Conservation (phyloP, 2,329 filamentous ascomycete species). For the Claviceps pazoutovae region DNA sequence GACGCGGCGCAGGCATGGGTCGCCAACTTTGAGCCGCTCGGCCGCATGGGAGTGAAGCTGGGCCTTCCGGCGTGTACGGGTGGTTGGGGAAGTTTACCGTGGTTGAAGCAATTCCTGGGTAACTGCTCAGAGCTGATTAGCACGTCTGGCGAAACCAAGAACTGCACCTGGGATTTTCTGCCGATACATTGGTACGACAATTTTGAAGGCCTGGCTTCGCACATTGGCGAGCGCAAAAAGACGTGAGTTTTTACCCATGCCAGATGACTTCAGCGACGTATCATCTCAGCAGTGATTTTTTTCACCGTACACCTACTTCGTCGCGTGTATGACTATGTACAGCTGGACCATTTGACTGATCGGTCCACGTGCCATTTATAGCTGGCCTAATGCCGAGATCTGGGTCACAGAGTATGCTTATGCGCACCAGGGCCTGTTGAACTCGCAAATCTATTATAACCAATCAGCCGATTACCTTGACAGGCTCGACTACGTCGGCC, state of each 20-base stretch:
- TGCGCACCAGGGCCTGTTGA: constrained; percentile 37
- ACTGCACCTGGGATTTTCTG: constrained; percentile 51
- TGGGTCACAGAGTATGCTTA: constrained; percentile 72
- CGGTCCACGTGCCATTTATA: constrained; percentile 17
- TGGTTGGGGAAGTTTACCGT: constrained; percentile 42
- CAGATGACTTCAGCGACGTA: too few species aligned
- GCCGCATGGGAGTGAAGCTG: constrained; percentile 47
- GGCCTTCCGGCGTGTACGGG: constrained; percentile 61
- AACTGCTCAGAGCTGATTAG: constrained; percentile 48
- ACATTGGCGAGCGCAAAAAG: constrained; percentile 39
- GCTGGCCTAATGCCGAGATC: constrained; percentile 47
- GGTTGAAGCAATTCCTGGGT: constrained; percentile 52
- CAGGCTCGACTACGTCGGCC: constrained; percentile 36
- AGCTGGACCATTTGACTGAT: neutral
- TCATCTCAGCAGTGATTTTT: too few species aligned
- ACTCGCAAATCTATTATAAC: constrained; percentile 56
- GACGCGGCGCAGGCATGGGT: constrained; percentile 57
- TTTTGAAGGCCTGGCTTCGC: constrained; percentile 53
- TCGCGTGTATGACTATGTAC: too few species aligned
- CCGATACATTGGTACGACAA: constrained; percentile 56
- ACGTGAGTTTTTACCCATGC: constrained; percentile 15
- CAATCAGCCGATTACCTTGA: constrained; percentile 53
- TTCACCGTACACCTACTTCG: too few species aligned
- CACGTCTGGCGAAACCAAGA: constrained; percentile 21
- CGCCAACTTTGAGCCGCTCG: constrained; percentile 55